A percentile compares a stretch with the other conserved stretches of the same genome.
phyloP scores from a whole-genome alignment of 495 filamentous ascomycete genomes.

The Penicillium robsamsonii region DNA sequence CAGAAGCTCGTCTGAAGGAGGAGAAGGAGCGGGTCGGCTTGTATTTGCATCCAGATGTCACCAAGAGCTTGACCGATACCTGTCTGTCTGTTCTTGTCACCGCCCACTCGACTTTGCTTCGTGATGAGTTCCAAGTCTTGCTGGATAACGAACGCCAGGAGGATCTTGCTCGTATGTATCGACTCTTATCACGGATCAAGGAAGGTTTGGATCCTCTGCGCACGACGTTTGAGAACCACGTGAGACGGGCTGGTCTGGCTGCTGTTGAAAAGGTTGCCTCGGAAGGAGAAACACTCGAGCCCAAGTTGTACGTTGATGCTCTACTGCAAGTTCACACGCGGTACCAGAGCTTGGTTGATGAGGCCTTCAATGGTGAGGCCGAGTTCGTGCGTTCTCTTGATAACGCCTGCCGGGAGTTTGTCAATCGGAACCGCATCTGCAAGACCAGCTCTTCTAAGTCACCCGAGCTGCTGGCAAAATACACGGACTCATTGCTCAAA shows the following conservation, averaged over 20 bases:
- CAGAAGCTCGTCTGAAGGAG: conserved; percentile 84
- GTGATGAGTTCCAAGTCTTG: conserved; percentile 95
- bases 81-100: conserved; percentile 89
- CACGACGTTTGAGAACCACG: conserved; percentile 85
- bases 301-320: conserved; percentile 94
- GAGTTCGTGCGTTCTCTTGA: conserved; percentile 96
- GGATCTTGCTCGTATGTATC: conserved; percentile 96
- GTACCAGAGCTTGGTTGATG: conserved; percentile 86
- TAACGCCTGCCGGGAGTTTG: conserved; percentile 96
- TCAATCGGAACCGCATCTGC: conserved; percentile 95
- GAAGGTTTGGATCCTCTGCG: conserved; percentile 91
- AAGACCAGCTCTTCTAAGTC: conserved; percentile 88
- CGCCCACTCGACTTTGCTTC: conserved; percentile 75
- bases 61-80: conserved; percentile 73
- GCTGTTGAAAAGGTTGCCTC: conserved; percentile 89
- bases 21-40: conserved; percentile 92
- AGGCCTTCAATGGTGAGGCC: conserved; percentile 90
- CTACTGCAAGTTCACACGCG: conserved; percentile 90
- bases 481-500: conserved; percentile 89
- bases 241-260: conserved; percentile 79
- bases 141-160: conserved; percentile 92
- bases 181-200: conserved; percentile 81
- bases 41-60: conserved; percentile 89
- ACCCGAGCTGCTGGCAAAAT: conserved; percentile 91
- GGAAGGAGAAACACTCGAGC: conserved; percentile 88